Evolutionary conservation across 176 grass and related monocot species (phyloP).

Genomic region (Typha latifolia): DNA sequence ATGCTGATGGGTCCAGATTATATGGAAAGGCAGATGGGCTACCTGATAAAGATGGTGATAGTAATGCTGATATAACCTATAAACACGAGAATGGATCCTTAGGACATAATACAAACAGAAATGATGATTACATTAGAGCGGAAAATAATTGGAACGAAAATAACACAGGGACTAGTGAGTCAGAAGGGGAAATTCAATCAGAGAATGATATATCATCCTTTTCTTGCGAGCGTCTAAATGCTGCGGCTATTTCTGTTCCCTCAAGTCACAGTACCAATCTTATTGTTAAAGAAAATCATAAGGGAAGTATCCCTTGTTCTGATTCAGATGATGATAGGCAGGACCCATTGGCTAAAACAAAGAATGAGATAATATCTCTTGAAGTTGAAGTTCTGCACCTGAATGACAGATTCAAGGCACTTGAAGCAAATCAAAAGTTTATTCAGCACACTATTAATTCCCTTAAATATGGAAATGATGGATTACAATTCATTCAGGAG

Average conservation of each 20-base stretch:
- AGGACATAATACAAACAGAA: not conserved
- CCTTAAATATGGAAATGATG: conserved; percentile 41
- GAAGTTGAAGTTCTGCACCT: conserved; percentile 46
- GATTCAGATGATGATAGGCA: not conserved
- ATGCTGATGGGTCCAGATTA: conserved; percentile 2
- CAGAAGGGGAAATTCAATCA: not conserved
- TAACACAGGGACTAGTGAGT: not conserved
- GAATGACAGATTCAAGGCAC: conserved; percentile 43
- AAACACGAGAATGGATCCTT: not conserved
- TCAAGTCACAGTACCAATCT: not conserved
- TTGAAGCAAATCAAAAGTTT: conserved; percentile 68
- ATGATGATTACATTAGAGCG: not conserved
- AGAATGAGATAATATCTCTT: conserved; percentile 28
- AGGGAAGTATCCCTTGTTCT: not conserved
- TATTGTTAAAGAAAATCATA: not conserved
- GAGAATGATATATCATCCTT: not conserved
- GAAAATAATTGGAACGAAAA: not conserved
- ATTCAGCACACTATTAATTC: conserved; percentile 71
- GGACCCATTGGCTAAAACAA: not conserved
- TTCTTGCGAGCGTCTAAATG: not conserved
- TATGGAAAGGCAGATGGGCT: conserved; percentile 22
- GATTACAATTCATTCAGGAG: conserved; percentile 48
- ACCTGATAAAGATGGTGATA: conserved; percentile 1
- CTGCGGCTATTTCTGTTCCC: not conserved
- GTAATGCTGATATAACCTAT: not conserved